phyloP scores from a whole-genome alignment of 1,284 basidiomycete species.

The Rhodotorula sp. region DNA sequence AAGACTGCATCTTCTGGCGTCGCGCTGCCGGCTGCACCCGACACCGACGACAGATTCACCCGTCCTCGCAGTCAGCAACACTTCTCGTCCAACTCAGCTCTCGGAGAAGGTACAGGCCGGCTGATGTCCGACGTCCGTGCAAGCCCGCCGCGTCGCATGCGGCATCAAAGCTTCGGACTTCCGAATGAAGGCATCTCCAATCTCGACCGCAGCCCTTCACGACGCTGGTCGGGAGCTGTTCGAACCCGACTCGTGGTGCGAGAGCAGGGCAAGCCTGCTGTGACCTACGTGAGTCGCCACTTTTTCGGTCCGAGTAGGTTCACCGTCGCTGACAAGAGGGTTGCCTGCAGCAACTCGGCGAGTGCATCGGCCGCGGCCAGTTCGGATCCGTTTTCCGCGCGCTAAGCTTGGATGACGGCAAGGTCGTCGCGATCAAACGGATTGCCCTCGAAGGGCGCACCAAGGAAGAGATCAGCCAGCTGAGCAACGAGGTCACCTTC shows the following conservation, averaged over 20 bases:
- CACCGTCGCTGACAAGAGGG: slow-evolving; percentile 21
- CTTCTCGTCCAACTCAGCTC: slow-evolving; percentile 37
- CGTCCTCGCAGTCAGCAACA: slow-evolving; percentile 31
- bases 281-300: slow-evolving; percentile 71
- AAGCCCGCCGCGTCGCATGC: not conserved
- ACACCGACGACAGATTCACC: not conserved
- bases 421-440: slow-evolving; percentile 92
- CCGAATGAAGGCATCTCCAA: not conserved
- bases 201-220: too few relatives aligned
- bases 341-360: slow-evolving; percentile 75
- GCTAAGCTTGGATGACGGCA: slow-evolving; percentile 83
- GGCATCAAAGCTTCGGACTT: slow-evolving; percentile 19
- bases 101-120: slow-evolving; percentile 6
- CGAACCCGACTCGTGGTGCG: slow-evolving; percentile 73
- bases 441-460: slow-evolving; percentile 84
- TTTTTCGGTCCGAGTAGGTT: slow-evolving; percentile 3
- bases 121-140: too few relatives aligned
- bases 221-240: slow-evolving; percentile 39
- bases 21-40: not conserved
- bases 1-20: not conserved
- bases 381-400: slow-evolving; percentile 94
- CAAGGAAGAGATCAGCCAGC: slow-evolving; percentile 71
- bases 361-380: slow-evolving; percentile 93
- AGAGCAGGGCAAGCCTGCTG: slow-evolving; percentile 74
- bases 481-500: slow-evolving; percentile 88